These are phyloP conservation scores for Flaveria trinervia DNA, from an alignment of 129 eudicot genomes.

Conservation along the genomic window DNA sequence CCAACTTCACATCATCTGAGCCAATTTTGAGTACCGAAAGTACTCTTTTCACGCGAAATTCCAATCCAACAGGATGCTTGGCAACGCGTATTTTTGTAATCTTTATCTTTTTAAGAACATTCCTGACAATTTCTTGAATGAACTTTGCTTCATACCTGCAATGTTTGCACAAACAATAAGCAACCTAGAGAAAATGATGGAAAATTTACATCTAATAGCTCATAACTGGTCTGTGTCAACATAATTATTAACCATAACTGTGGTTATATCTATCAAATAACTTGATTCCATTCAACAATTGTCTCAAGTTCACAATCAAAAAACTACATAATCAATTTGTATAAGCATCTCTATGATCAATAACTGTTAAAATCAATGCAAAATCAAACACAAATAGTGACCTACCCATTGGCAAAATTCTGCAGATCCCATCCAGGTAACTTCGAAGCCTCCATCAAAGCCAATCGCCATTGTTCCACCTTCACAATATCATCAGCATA, in stretches of 20 bases:
- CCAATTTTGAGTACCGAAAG: conserved; percentile 13
- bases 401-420: conserved; percentile 12
- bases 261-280: neutral
- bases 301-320: neutral
- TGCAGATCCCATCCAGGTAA: conserved; percentile 27
- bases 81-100: conserved; percentile 17
- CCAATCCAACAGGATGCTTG: conserved; percentile 28
- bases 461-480: conserved; percentile 25
- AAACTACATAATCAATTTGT: neutral
- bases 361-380: neutral
- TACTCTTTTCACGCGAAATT: conserved; percentile 1
- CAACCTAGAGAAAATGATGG: neutral
- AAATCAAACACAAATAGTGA: neutral
- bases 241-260: too few species aligned
- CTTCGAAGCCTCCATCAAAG: conserved; percentile 2
- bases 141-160: conserved; percentile 35
- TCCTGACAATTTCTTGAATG: conserved; percentile 27
- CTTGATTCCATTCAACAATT: neutral
- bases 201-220: neutral
- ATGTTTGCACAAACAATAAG: neutral
- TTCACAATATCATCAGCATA: conserved; percentile 14
- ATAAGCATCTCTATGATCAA: neutral
- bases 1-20: conserved; percentile 20
- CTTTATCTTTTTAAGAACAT: conserved; percentile 18
- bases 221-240: neutral